Conservation (phyloP, 306 rosid genomes). For the Myrica gale region DNA sequence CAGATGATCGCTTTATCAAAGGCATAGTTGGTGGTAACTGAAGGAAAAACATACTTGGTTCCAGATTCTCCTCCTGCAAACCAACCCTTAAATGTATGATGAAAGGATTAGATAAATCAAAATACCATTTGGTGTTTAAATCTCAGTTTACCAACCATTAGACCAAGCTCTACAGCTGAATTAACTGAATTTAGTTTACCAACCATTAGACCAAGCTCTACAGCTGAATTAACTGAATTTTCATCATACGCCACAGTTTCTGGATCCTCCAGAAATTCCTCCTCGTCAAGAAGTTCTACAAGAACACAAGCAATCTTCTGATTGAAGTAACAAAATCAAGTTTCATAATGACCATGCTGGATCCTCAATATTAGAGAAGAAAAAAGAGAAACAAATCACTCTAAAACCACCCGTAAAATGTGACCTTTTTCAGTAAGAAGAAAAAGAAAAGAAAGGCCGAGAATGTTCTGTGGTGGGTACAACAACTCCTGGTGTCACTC, state of each 20-base stretch:
- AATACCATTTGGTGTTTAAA: not conserved
- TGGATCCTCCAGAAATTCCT: constrained; percentile 64
- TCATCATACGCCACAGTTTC: constrained; percentile 52
- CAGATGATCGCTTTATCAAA: constrained; percentile 30
- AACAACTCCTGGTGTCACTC: constrained; percentile 11
- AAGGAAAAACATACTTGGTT: constrained; percentile 54
- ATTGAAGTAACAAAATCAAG: constrained; percentile 7
- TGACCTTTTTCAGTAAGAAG: constrained; percentile 2
- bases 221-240: constrained; percentile 41
- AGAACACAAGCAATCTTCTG: constrained; percentile 11
- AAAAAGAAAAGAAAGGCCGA: not conserved
- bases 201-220: constrained; percentile 72
- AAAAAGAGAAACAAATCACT: not conserved
- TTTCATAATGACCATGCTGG: constrained; percentile 15
- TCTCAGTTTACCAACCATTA: constrained; percentile 49
- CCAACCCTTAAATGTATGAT: constrained; percentile 29
- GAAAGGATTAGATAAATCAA: constrained; percentile 17
- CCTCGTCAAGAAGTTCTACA: constrained; percentile 63
- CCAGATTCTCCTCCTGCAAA: constrained; percentile 73
- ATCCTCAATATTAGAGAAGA: constrained; percentile 12
- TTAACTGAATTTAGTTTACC: constrained; percentile 35
- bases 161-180: constrained; percentile 61
- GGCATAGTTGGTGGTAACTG: constrained; percentile 61
- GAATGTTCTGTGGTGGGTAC: not conserved
- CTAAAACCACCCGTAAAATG: constrained; percentile 1